phyloP scores from a whole-genome alignment of 2,329 filamentous ascomycete genomes.

The Paecilomyces niveus region DNA sequence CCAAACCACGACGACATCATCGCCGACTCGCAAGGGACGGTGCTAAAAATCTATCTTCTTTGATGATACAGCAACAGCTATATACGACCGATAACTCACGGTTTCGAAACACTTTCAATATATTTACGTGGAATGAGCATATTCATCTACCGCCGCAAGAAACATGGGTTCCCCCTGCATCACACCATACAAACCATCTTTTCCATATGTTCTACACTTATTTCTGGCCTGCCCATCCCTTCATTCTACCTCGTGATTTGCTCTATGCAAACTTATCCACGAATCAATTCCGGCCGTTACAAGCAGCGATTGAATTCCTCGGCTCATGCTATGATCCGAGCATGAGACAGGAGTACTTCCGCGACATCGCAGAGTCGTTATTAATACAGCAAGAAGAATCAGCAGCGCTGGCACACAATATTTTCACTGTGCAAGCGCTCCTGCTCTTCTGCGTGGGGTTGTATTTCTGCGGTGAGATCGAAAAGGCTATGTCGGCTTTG shows the following conservation, averaged over 20 bases:
- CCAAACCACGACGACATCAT: not conserved
- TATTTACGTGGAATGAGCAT: not conserved
- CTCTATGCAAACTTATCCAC: not conserved
- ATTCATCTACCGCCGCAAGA: not conserved
- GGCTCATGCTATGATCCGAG: not conserved
- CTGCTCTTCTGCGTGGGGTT: not conserved
- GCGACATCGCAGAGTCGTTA: not conserved
- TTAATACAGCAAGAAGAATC: not conserved
- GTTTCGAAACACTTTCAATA: not conserved
- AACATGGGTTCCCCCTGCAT: not conserved
- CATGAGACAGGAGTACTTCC: not conserved
- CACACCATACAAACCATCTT: not conserved
- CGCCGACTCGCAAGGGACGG: not conserved
- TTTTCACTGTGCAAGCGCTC: not conserved
- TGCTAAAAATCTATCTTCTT: not conserved
- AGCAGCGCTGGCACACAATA: not conserved
- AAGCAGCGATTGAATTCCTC: not conserved
- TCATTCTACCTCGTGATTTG: not conserved
- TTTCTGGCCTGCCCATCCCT: not conserved
- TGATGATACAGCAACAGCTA: not conserved
- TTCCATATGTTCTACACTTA: not conserved
- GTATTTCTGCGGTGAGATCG: not conserved
- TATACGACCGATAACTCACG: not conserved
- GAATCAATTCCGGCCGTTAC: not conserved
- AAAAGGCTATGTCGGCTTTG: not conserved